Base-by-base conservation (phyloP, 2,329 filamentous ascomycete species). In the Fonsecaea multimorphosa region DNA sequence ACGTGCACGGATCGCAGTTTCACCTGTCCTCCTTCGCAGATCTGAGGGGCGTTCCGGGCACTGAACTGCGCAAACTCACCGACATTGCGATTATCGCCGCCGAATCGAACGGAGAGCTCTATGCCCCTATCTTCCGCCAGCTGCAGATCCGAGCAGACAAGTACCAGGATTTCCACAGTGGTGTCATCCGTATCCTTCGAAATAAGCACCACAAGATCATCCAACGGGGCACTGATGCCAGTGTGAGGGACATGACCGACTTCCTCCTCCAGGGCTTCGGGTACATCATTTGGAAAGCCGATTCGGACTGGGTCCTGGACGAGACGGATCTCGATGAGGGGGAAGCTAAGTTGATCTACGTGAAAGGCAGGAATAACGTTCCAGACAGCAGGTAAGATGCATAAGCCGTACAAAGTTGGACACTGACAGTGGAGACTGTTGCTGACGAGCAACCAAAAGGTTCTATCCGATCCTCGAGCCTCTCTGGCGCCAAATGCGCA, bases 401-500 rank as follows among this genome's bases (percentile, higher is more conserved):
- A 19, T 22, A 14, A 8, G 9, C 24, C 12, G 24, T 16, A 9
- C 56, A 12, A 7, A 46, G 40, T 12, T 40, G 36, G 31, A 29
- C 11, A n/a, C 2, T 6, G 29, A 49, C 16, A 7, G 1, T 40
- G 27, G 8, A 32, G 16, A 51, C 12, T 19, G 44, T 49, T 16
- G 19, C 44, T 49, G 9, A 49, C 12, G 14, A 32, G 31, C 12
- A 54, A 14, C 19, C 53, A 16, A 14, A 29, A 71, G 69, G 36
- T 69, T 70, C 51, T 65, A 53, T 38, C 54, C 40, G 1, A 67
- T 70, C 58, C 46, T 67, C 24, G 34, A 61, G 29, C 12, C 51
- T 12, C 62, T 71, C 19, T 71, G 68, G 70, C 19, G 49, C 38
- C 55, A 60, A 27, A 71, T 70, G 70, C 64, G 68, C 7, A 70